Evolutionary conservation across 2,329 filamentous ascomycete species (phyloP).

Genomic region (Emergomyces orientalis): DNA sequence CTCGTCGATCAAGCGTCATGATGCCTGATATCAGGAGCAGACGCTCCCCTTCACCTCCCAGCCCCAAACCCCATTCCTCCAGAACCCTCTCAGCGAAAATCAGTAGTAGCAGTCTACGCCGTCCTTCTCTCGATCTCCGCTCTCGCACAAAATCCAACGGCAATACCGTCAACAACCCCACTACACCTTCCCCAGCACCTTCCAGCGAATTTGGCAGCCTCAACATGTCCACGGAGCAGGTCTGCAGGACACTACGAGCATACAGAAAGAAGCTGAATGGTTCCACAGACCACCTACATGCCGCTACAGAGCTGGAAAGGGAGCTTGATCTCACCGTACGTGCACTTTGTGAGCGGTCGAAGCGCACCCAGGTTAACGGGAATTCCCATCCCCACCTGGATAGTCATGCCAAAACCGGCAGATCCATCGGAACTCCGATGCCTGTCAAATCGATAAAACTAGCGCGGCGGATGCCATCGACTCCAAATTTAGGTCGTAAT

Average conservation of each 20-base stretch:
- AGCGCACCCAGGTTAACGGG: conserved; percentile 16
- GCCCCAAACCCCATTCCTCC: conserved; percentile 23
- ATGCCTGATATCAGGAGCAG: conserved; percentile 22
- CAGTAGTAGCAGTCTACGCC: conserved; percentile 30
- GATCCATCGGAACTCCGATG: conserved; percentile 19
- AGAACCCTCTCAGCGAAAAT: conserved; percentile 23
- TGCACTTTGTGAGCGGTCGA: conserved; percentile 25
- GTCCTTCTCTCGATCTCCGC: conserved; percentile 44
- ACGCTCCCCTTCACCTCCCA: conserved; percentile 34
- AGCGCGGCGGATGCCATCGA: conserved; percentile 29
- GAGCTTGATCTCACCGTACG: conserved; percentile 43
- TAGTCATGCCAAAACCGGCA: conserved; percentile 25
- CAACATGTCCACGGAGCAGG: conserved; percentile 47
- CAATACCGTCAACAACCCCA: conserved; percentile 18
- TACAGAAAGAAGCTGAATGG: conserved; percentile 51
- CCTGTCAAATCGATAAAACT: conserved; percentile 20
- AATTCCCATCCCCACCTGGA: conserved; percentile 25
- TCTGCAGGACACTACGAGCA: conserved; percentile 48
- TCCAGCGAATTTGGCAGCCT: conserved; percentile 39
- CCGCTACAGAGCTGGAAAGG: conserved; percentile 46
- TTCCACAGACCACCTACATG: conserved; percentile 41
- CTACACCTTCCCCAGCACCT: neutral
- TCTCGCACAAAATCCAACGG: conserved; percentile 36
- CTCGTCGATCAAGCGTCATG: conserved; percentile 24
- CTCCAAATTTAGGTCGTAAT: conserved; percentile 25